Evolutionary conservation across 257 asterid genomes (phyloP).

Genomic region (Mitragyna speciosa): DNA sequence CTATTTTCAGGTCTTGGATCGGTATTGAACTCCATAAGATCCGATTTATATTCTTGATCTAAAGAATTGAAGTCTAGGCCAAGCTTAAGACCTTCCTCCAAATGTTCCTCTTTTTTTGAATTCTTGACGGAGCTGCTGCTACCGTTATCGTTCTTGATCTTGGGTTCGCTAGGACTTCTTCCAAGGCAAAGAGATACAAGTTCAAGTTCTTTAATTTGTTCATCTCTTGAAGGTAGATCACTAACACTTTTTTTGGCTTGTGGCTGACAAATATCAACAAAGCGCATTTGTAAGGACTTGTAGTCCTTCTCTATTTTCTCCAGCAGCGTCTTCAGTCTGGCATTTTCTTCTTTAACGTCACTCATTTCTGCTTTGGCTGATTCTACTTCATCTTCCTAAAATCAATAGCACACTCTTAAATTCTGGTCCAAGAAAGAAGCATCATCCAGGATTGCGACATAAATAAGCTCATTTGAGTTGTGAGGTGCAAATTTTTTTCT

Average conservation of each 20-base stretch:
- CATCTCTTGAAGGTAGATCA: background rate
- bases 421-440: background rate
- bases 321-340: conserved; percentile 51
- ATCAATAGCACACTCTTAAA: background rate
- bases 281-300: conserved; percentile 50
- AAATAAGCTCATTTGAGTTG: background rate
- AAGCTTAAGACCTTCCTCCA: conserved; percentile 33
- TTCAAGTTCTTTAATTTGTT: conserved; percentile 46
- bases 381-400: conserved; percentile 58
- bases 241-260: conserved; percentile 16
- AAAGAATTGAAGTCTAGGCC: conserved; percentile 29
- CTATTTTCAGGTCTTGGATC: conserved; percentile 29
- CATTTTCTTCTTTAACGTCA: conserved; percentile 65
- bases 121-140: conserved; percentile 8
- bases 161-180: conserved; percentile 31
- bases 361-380: conserved; percentile 46
- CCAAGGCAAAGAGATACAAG: conserved; percentile 78
- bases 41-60: background rate
- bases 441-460: too few relatives aligned
- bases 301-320: conserved; percentile 60
- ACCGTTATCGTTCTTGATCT: conserved; percentile 25
- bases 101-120: conserved; percentile 4
- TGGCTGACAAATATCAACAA: conserved; percentile 29
- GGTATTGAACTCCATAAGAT: background rate
- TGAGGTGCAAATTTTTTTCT: background rate